Base-by-base conservation (phyloP, 495 filamentous ascomycete species). In the Penicillium maclennaniae region DNA sequence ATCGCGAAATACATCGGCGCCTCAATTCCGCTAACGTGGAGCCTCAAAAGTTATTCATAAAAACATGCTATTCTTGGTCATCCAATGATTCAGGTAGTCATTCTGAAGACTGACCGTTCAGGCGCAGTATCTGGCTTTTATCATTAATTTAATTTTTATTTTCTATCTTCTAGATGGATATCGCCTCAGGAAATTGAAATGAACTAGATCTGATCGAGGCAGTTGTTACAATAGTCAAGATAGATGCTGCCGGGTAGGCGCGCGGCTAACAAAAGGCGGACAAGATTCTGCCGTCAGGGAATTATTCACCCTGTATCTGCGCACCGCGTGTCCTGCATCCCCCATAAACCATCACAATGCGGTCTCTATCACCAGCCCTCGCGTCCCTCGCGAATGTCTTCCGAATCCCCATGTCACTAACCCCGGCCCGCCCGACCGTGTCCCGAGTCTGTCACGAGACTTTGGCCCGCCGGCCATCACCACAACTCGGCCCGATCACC, bases 371-470 rank as follows among this genome's bases (percentile, higher is more conserved):
- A 23, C 71, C 76, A 1, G 59, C 70, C 8, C 70, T 79, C 55
- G 65, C 69, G 49, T 75, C 69, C 1, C 69, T 80, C 47, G 74
- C 73, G 51, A 74, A 68, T 51, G 71, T 72, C 44, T 74, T 79
- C 61, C 60, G 59, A 45, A 73, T 77, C 34, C 72, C 72, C 15
- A 64, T 73, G 54, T 67, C 68, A 9, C 55, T 69, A 46, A 57
- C 65, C 25, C 55, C 63, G 1, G 43, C 59, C 25, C 66, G 70
- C 44, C 70, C 72, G 21, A 60, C 63, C 19, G 54, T 68, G 17
- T 54, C 49, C 40, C 60, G 56, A n/a, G 50, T 54, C 44, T 65
- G 62, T 61, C 65, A 67, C 41, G 63, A 67, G 44, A 56, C 57
- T 49, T 52, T 68, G 40, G 45, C 53, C 39, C 58, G 61, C 37